phyloP scores from a whole-genome alignment of 352 stramenopile species.

The Globisporangium alternatum region DNA sequence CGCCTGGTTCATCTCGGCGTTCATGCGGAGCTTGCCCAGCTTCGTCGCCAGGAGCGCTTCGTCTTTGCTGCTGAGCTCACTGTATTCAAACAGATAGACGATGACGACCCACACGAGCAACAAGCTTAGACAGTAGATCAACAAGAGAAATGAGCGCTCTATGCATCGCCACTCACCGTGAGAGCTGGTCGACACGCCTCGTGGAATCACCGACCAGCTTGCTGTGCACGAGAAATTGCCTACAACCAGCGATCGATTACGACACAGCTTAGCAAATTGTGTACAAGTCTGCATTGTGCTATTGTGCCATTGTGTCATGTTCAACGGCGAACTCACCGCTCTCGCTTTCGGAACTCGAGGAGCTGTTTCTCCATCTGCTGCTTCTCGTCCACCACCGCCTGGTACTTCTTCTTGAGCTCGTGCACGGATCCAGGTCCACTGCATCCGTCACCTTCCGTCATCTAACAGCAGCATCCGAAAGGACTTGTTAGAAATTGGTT shows the following conservation, averaged over 20 bases:
- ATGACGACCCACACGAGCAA: neutral
- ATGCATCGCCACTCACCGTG: constrained; percentile 31
- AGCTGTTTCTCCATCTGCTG: constrained; percentile 56
- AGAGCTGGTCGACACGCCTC: constrained; percentile 53
- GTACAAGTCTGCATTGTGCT: neutral
- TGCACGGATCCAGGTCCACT: constrained; percentile 19
- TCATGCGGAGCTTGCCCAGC: constrained; percentile 48
- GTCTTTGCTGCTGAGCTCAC: constrained; percentile 53
- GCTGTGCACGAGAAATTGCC: constrained; percentile 62
- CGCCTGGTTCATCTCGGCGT: constrained; percentile 51
- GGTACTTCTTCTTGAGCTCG: constrained; percentile 71
- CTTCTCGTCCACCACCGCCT: constrained; percentile 56
- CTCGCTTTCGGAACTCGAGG: constrained; percentile 47
- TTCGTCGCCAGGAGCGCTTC: constrained; percentile 47
- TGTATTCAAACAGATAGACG: constrained; percentile 7
- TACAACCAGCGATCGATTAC: constrained; percentile 4
- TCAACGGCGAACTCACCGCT: constrained; percentile 31
- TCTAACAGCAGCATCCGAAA: constrained; percentile 5
- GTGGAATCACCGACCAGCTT: constrained; percentile 68
- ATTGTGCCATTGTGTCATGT: too few species aligned
- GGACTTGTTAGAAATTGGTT: neutral
- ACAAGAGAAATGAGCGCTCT: neutral
- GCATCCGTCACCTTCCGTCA: constrained; percentile 14
- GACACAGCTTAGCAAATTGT: neutral
- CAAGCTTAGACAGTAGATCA: neutral